Evolutionary conservation across 176 grass and related monocot genomes (phyloP).

Genomic region (Hsuehochloa calcarea): DNA sequence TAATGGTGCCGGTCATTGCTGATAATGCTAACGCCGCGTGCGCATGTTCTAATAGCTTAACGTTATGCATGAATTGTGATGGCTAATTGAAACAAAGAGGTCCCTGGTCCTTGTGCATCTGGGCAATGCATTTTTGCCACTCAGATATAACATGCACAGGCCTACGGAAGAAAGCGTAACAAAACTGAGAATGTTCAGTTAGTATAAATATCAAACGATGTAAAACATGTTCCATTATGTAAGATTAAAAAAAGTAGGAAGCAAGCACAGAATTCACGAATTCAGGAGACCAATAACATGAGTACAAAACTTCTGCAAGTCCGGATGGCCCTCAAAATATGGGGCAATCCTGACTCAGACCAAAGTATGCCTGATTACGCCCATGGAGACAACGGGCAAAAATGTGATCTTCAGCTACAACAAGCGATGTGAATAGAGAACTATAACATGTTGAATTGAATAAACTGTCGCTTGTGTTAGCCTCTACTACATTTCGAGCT

Average conservation of each 20-base stretch:
- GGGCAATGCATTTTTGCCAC: background rate
- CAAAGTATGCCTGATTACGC: background rate
- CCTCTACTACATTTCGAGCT: slow-evolving; percentile 17
- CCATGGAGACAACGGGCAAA: background rate
- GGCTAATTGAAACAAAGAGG: background rate
- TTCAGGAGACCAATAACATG: background rate
- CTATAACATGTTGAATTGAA: background rate
- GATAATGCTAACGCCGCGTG: background rate
- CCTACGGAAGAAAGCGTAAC: background rate
- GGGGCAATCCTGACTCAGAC: background rate
- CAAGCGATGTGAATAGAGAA: background rate
- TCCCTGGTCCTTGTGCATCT: background rate
- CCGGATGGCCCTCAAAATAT: slow-evolving; percentile 5
- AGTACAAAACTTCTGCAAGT: background rate
- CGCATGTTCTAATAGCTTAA: background rate
- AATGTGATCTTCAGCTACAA: background rate
- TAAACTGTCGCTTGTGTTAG: background rate
- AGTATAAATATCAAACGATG: background rate
- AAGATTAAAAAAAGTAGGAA: background rate
- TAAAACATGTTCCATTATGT: background rate
- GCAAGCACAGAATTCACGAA: background rate
- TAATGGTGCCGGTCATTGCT: background rate
- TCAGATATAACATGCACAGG: background rate
- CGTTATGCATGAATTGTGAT: background rate
- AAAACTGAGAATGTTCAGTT: background rate